phyloP scores from a whole-genome alignment of 2,329 filamentous ascomycete genomes.

The Penicillium polonicum region DNA sequence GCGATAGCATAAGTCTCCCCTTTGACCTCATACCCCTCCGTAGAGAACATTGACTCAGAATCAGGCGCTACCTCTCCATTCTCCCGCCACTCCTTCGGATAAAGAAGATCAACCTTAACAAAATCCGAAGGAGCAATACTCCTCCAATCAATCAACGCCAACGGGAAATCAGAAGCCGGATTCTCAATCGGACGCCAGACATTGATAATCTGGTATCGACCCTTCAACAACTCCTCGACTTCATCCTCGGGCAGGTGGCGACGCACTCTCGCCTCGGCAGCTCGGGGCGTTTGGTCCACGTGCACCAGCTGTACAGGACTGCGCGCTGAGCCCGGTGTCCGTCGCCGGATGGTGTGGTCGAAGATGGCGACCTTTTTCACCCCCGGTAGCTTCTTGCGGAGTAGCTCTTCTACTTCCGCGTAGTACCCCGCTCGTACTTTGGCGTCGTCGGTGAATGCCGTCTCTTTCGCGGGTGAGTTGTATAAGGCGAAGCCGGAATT shows the following conservation, averaged over 20 bases:
- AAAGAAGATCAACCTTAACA: conserved; percentile 61
- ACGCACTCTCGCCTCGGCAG: conserved; percentile 61
- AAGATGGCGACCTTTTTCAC: conserved; percentile 66
- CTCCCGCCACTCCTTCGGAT: conserved; percentile 58
- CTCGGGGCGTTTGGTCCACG: conserved; percentile 67
- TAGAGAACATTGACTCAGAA: conserved; percentile 46
- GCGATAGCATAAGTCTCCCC: conserved; percentile 64
- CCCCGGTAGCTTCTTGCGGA: conserved; percentile 55
- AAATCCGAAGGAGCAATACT: conserved; percentile 59
- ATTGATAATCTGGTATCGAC: conserved; percentile 67
- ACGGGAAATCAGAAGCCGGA: conserved; percentile 64
- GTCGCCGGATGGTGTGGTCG: conserved; percentile 67
- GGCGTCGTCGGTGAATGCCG: conserved; percentile 55
- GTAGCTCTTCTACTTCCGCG: conserved; percentile 57
- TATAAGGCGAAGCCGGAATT: conserved; percentile 59
- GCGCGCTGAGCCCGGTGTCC: conserved; percentile 55
- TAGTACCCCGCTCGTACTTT: conserved; percentile 61
- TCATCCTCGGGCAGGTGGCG: conserved; percentile 58
- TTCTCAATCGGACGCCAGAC: conserved; percentile 67
- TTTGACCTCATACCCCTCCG: conserved; percentile 60
- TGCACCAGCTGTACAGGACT: conserved; percentile 69
- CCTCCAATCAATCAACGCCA: conserved; percentile 67
- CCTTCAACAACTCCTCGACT: conserved; percentile 56
- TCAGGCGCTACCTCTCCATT: conserved; percentile 60
- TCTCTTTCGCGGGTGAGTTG: conserved; percentile 53